These are phyloP conservation scores for Trichoderma afroharzianum DNA, from an alignment of 2,329 filamentous ascomycete genomes.

Conservation along the genomic window DNA sequence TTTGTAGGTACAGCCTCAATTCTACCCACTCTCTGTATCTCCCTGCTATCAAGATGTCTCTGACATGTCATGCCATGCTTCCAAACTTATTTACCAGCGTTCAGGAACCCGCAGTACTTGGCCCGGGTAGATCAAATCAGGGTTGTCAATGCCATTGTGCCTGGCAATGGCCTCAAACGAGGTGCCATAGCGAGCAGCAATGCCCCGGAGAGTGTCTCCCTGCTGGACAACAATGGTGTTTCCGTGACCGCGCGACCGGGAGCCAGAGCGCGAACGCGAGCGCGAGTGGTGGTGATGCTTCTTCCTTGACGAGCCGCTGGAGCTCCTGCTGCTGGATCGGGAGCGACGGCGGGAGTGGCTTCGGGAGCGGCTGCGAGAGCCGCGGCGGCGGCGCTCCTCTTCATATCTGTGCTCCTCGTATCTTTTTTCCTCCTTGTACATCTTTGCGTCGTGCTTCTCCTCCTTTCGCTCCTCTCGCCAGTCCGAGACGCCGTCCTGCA, in stretches of 20 bases:
- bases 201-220: slow-evolving; percentile 40
- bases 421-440: slow-evolving; percentile 21
- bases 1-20: background rate
- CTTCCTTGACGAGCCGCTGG: background rate
- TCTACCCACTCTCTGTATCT: background rate
- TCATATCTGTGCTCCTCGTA: slow-evolving; percentile 19
- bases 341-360: slow-evolving; percentile 13
- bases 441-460: slow-evolving; percentile 34
- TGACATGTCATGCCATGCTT: background rate
- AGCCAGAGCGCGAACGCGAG: slow-evolving; percentile 23
- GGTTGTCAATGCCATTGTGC: slow-evolving; percentile 38
- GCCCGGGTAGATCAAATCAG: slow-evolving; percentile 42
- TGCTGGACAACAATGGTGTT: slow-evolving; percentile 35
- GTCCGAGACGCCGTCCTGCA: slow-evolving; percentile 38
- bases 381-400: slow-evolving; percentile 16
- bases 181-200: slow-evolving; percentile 32
- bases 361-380: slow-evolving; percentile 20
- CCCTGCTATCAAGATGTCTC: background rate
- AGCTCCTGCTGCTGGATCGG: slow-evolving; percentile 15
- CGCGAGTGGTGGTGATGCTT: background rate
- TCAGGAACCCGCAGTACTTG: slow-evolving; percentile 37
- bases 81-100: background rate
- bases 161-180: slow-evolving; percentile 39
- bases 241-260: background rate
- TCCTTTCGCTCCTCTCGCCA: slow-evolving; percentile 40